Evolutionary conservation across 345 rosid genomes (phyloP).

Genomic region (Sapria himalayana): DNA sequence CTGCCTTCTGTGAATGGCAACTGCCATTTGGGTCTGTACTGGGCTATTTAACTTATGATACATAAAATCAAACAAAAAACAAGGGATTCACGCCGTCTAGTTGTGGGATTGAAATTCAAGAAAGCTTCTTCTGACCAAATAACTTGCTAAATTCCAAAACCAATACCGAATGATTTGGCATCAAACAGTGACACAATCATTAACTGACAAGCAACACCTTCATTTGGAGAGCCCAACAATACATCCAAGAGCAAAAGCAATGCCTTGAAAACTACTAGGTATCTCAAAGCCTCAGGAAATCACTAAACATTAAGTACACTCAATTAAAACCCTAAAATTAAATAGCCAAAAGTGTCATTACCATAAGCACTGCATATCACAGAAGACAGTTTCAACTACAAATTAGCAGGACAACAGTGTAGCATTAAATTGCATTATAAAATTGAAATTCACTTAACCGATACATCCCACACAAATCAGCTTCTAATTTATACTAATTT

Average conservation of each 20-base stretch:
- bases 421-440: too few species aligned
- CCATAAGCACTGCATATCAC: too few species aligned
- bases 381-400: too few species aligned
- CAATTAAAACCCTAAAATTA: too few species aligned
- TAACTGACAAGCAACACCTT: conserved; percentile 15
- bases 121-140: conserved; percentile 25
- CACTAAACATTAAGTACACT: not conserved
- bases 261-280: not conserved
- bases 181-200: conserved; percentile 19
- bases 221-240: conserved; percentile 12
- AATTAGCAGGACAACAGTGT: too few species aligned
- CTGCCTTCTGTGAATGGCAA: conserved; percentile 58
- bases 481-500: too few species aligned
- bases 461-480: too few species aligned
- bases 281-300: conserved; percentile 10
- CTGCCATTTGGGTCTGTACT: conserved; percentile 94
- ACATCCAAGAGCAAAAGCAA: conserved; percentile 2
- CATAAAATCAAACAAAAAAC: conserved; percentile 38
- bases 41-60: conserved; percentile 81
- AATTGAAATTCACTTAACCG: too few species aligned
- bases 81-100: conserved; percentile 13
- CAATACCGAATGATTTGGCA: conserved; percentile 9
- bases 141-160: conserved; percentile 22
- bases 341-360: too few species aligned
- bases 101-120: conserved; percentile 22